These are phyloP conservation scores for Starmerella asiatica DNA, from an alignment of 805 yeast genomes.

Conservation along the genomic window DNA sequence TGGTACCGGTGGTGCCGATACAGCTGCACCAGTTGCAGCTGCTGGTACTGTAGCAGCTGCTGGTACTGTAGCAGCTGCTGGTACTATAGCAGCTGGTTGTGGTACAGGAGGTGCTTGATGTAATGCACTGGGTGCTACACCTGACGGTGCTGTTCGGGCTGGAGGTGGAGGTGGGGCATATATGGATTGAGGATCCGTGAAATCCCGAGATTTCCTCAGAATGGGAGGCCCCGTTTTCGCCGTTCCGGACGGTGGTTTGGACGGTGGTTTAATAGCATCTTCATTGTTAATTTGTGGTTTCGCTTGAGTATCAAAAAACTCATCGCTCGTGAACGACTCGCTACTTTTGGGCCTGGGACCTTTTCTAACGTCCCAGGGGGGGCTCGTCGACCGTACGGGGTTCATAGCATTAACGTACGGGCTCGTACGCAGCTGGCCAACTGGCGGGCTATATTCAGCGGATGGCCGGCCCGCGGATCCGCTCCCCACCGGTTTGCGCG, in stretches of 20 bases:
- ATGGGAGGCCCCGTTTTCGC: not conserved
- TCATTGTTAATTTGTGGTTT: not conserved
- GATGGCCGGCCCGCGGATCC: constrained; percentile 17
- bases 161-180: constrained; percentile 2
- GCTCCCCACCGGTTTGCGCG: constrained; percentile 21
- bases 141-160: not conserved
- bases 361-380: not conserved
- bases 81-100: not conserved
- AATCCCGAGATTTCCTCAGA: too few relatives aligned
- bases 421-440: constrained; percentile 12
- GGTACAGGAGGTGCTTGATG: not conserved
- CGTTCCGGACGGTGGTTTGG: not conserved
- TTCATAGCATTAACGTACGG: constrained; percentile 16
- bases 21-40: not conserved
- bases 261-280: not conserved
- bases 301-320: constrained; percentile 12
- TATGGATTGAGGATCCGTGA: not conserved
- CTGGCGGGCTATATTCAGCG: constrained; percentile 17
- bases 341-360: constrained; percentile 1
- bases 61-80: not conserved
- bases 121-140: not conserved
- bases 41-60: not conserved
- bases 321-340: constrained; percentile 13
- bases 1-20: too few relatives aligned
- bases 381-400: not conserved